Evolutionary conservation across 2,329 filamentous ascomycete genomes (phyloP).

Genomic region (Diaporthe vexans): DNA sequence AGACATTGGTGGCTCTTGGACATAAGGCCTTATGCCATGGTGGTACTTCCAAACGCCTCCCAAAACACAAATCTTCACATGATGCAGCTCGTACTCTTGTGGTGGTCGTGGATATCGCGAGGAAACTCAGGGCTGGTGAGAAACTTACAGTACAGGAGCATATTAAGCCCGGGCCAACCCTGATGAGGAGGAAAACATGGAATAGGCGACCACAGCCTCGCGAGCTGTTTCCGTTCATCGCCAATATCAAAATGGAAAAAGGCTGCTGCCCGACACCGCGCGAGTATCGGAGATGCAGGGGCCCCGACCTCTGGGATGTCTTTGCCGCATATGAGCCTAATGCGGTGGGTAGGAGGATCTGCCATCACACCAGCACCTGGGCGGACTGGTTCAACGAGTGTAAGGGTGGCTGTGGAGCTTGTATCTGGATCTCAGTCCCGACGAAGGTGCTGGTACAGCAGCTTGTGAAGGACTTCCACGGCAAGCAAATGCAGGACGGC

Average conservation of each 20-base stretch:
- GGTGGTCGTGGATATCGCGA: background rate
- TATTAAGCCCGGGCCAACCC: background rate
- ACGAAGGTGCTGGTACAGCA: background rate
- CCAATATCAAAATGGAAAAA: background rate
- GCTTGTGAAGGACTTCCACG: background rate
- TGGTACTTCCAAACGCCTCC: background rate
- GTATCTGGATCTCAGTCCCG: slow-evolving; percentile 7
- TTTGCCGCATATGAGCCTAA: background rate
- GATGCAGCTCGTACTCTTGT: slow-evolving; percentile 4
- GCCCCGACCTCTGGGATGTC: background rate
- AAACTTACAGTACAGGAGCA: background rate
- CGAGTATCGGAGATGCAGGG: background rate
- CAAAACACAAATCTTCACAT: slow-evolving; percentile 14
- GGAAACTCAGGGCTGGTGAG: background rate
- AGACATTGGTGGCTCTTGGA: background rate
- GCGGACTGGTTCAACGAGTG: background rate
- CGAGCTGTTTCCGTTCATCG: background rate
- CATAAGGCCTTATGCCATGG: background rate
- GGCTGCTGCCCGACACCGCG: background rate
- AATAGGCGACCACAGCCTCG: background rate
- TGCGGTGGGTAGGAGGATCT: slow-evolving; percentile 2
- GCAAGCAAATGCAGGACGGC: background rate
- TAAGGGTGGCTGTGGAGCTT: background rate
- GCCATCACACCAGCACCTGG: background rate
- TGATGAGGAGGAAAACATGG: background rate